These are phyloP conservation scores for Pseudogymnoascus sp. DNA, from an alignment of 2,329 filamentous ascomycete species.

Conservation along the genomic window DNA sequence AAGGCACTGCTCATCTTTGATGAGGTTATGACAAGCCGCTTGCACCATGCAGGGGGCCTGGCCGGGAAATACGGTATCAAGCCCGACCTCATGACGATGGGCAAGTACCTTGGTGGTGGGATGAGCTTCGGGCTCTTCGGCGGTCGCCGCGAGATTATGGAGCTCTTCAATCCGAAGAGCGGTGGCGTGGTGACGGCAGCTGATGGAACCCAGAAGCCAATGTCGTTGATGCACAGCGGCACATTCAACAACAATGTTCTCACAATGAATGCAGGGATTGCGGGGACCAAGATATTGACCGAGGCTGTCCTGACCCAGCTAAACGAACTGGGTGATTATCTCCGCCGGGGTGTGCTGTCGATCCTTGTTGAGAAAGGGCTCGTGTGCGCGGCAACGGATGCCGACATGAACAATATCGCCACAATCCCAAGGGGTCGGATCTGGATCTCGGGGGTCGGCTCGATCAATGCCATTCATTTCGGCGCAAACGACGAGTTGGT, in stretches of 20 bases:
- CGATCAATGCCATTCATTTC: slow-evolving; percentile 19
- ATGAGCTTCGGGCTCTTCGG: slow-evolving; percentile 61
- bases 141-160: slow-evolving; percentile 49
- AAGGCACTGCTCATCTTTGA: slow-evolving; percentile 58
- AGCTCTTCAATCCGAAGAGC: slow-evolving; percentile 42
- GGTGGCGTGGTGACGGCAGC: slow-evolving; percentile 27
- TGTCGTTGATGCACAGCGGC: slow-evolving; percentile 41
- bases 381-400: slow-evolving; percentile 4
- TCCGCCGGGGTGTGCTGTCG: slow-evolving; percentile 10
- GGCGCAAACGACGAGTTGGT: slow-evolving; percentile 14
- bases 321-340: slow-evolving; percentile 16
- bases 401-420: background rate
- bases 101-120: slow-evolving; percentile 60
- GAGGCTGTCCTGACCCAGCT: slow-evolving; percentile 13
- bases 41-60: slow-evolving; percentile 38
- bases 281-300: slow-evolving; percentile 18
- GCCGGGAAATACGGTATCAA: slow-evolving; percentile 34
- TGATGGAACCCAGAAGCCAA: background rate
- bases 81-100: slow-evolving; percentile 56
- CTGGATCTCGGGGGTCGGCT: slow-evolving; percentile 17
- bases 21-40: slow-evolving; percentile 61
- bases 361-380: slow-evolving; percentile 12
- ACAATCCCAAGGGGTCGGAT: slow-evolving; percentile 10
- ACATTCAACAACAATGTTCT: slow-evolving; percentile 59
- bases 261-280: slow-evolving; percentile 45